phyloP scores from a whole-genome alignment of 2,329 filamentous ascomycete species.

The Penicillium occitanis region DNA sequence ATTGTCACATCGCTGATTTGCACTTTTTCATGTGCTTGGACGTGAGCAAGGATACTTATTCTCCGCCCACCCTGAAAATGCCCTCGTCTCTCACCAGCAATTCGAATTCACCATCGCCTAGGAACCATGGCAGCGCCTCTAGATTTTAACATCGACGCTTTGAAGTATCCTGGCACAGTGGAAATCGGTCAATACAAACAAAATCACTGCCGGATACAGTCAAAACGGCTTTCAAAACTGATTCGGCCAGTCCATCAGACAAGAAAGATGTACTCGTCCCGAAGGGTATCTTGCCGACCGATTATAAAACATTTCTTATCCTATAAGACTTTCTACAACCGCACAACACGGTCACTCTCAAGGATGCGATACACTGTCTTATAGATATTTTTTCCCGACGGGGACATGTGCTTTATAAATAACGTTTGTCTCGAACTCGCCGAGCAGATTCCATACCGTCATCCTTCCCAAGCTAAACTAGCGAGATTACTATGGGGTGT shows the following conservation, averaged over 20 bases:
- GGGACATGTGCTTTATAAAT: neutral
- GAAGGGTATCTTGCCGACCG: neutral
- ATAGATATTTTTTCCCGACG: neutral
- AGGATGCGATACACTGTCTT: neutral
- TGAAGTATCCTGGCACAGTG: neutral
- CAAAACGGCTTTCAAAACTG: neutral
- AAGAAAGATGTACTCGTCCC: neutral
- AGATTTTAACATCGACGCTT: neutral
- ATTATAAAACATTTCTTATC: slow-evolving; percentile 2
- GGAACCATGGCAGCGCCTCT: neutral
- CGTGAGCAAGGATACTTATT: neutral
- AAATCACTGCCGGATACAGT: neutral
- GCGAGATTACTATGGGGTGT: neutral
- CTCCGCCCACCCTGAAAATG: neutral
- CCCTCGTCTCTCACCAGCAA: neutral
- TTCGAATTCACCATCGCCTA: neutral
- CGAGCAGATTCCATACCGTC: neutral
- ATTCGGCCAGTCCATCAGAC: neutral
- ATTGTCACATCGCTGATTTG: neutral
- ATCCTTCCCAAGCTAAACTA: neutral
- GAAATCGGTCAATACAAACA: neutral
- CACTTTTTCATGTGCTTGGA: neutral
- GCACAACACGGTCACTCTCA: neutral
- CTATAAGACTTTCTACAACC: neutral
- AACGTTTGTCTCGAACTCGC: neutral